Conservation (phyloP, 2,329 filamentous ascomycete genomes). For the Microdochium bolleyi region DNA sequence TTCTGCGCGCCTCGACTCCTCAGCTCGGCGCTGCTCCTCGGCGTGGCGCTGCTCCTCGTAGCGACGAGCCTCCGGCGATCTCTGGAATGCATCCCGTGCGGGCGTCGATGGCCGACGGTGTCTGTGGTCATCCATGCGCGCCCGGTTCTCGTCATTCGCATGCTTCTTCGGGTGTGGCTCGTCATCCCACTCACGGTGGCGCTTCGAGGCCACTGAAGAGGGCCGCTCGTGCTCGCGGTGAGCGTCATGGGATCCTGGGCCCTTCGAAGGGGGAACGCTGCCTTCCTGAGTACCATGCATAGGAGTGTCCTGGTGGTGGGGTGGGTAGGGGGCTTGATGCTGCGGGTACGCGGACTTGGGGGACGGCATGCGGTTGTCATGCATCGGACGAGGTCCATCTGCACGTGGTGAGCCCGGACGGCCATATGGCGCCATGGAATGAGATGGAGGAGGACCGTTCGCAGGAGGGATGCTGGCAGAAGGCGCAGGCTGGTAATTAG, state of each 20-base stretch:
- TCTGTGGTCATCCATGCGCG: slow-evolving; percentile 76
- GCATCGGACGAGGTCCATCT: slow-evolving; percentile 66
- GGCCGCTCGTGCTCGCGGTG: slow-evolving; percentile 66
- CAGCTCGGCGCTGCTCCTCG: slow-evolving; percentile 42
- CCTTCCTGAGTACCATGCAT: slow-evolving; percentile 55
- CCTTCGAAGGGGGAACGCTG: slow-evolving; percentile 52
- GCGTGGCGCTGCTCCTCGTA: slow-evolving; percentile 51
- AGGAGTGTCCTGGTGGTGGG: slow-evolving; percentile 59
- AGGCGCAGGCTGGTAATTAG: slow-evolving; percentile 26
- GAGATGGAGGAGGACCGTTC: slow-evolving; percentile 32
- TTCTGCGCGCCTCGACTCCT: slow-evolving; percentile 53
- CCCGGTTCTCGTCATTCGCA: slow-evolving; percentile 79
- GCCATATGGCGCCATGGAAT: slow-evolving; percentile 58
- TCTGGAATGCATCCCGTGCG: slow-evolving; percentile 59
- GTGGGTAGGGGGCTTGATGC: slow-evolving; percentile 56
- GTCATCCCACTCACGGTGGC: slow-evolving; percentile 88
- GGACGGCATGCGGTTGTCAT: slow-evolving; percentile 85
- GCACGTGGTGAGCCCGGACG: slow-evolving; percentile 72
- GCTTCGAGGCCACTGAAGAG: slow-evolving; percentile 71
- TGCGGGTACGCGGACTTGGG: slow-evolving; percentile 80
- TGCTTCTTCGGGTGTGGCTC: slow-evolving; percentile 75
- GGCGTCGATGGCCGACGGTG: slow-evolving; percentile 74
- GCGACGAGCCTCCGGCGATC: slow-evolving; percentile 65
- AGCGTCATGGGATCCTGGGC: slow-evolving; percentile 54
- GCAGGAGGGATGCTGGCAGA: slow-evolving; percentile 29